phyloP scores from a whole-genome alignment of 2,329 filamentous ascomycete species.

The Exserohilum rostratum region DNA sequence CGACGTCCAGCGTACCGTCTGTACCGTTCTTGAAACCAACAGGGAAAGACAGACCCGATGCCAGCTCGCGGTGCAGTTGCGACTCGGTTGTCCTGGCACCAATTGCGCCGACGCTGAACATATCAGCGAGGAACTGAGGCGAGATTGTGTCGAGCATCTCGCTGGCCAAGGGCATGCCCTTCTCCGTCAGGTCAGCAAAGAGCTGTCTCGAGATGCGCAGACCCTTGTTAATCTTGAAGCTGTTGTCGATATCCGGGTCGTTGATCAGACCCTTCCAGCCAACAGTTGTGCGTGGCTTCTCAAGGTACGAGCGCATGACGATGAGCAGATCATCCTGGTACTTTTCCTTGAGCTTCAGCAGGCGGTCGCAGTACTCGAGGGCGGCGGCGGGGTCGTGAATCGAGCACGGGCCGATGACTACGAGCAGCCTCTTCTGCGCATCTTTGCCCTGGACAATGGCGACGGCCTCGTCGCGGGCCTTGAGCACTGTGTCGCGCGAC shows the following conservation, averaged over 20 bases:
- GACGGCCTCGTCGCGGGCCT: slow-evolving; percentile 65
- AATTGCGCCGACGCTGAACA: slow-evolving; percentile 89
- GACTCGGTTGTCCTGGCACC: slow-evolving; percentile 97
- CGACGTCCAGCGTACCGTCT: slow-evolving; percentile 85
- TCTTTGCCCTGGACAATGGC: slow-evolving; percentile 66
- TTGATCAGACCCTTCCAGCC: slow-evolving; percentile 99
- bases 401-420: slow-evolving; percentile 93
- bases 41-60: slow-evolving; percentile 92
- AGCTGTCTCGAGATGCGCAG: slow-evolving; percentile 84
- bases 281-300: slow-evolving; percentile 97
- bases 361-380: slow-evolving; percentile 87
- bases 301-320: slow-evolving; percentile 97
- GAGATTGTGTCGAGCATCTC: slow-evolving; percentile 99
- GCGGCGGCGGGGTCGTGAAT: slow-evolving; percentile 94
- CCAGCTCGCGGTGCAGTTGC: slow-evolving; percentile 92
- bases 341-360: slow-evolving; percentile 83
- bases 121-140: slow-evolving; percentile 92
- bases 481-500: slow-evolving; percentile 62
- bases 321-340: slow-evolving; percentile 89
- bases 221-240: slow-evolving; percentile 99
- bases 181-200: slow-evolving; percentile 88
- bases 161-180: slow-evolving; percentile 93
- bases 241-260: slow-evolving; percentile 97
- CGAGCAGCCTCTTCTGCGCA: slow-evolving; percentile 64
- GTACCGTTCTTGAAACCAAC: slow-evolving; percentile 99